Evolutionary conservation across 2,329 filamentous ascomycete genomes (phyloP).

Genomic region (Tolypocladium nubicola): DNA sequence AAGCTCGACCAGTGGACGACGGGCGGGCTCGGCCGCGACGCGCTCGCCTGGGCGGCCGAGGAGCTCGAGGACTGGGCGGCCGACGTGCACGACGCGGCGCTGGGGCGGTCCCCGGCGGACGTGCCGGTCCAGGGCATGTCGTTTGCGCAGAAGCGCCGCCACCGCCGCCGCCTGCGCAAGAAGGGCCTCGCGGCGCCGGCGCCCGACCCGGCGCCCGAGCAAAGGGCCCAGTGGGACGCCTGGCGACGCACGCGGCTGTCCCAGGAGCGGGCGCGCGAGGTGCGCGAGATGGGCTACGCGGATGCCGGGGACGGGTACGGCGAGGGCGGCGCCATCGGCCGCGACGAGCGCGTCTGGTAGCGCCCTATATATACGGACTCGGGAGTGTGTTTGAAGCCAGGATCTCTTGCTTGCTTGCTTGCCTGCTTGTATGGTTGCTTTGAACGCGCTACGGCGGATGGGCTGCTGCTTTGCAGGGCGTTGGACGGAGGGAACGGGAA

Average conservation of each 20-base stretch:
- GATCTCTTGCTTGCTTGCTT: neutral
- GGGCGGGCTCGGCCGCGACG: conserved; percentile 35
- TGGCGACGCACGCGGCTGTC: conserved; percentile 32
- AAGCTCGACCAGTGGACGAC: conserved; percentile 53
- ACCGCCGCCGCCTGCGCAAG: conserved; percentile 39
- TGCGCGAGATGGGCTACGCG: conserved; percentile 29
- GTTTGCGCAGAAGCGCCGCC: conserved; percentile 35
- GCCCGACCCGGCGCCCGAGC: conserved; percentile 24
- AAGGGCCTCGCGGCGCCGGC: conserved; percentile 29
- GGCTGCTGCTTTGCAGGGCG: neutral
- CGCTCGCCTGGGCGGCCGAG: conserved; percentile 26
- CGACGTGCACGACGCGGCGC: conserved; percentile 35
- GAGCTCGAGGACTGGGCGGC: conserved; percentile 35
- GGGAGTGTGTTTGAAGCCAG: neutral
- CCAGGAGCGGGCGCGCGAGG: conserved; percentile 27
- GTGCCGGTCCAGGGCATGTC: conserved; percentile 32
- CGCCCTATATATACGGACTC: neutral
- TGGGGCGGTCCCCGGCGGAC: conserved; percentile 32
- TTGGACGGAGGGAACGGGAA: neutral
- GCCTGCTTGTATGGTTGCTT: neutral
- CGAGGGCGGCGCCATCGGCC: conserved; percentile 18
- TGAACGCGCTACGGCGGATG: neutral
- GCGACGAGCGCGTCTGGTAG: conserved; percentile 11
- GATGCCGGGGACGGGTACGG: conserved; percentile 17
- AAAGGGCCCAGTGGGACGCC: conserved; percentile 30